These are phyloP conservation scores for Aspergillus panamensis DNA, from an alignment of 495 filamentous ascomycete genomes.

Conservation along the genomic window DNA sequence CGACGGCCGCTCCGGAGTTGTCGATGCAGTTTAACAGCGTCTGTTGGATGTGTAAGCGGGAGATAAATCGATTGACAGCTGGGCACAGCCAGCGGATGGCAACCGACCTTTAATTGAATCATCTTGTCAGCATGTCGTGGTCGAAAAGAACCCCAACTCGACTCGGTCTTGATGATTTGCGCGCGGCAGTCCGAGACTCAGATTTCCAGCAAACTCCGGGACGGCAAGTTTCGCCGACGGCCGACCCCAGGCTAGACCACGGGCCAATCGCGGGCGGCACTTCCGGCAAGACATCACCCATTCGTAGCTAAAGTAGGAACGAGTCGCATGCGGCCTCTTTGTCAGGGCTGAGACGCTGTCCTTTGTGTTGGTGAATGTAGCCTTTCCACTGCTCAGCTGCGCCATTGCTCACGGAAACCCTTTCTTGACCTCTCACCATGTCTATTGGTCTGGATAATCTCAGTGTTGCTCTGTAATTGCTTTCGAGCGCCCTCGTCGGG, in stretches of 20 bases:
- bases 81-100: background rate
- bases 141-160: slow-evolving; percentile 12
- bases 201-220: slow-evolving; percentile 26
- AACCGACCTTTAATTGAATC: slow-evolving; percentile 93
- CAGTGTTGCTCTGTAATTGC: slow-evolving; percentile 12
- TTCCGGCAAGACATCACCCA: background rate
- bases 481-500: slow-evolving; percentile 1
- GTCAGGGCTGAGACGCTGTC: slow-evolving; percentile 3
- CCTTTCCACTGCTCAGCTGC: slow-evolving; percentile 7
- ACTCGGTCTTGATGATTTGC: background rate
- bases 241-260: slow-evolving; percentile 22
- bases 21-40: slow-evolving; percentile 99
- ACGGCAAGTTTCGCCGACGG: slow-evolving; percentile 27
- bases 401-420: background rate
- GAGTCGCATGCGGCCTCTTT: slow-evolving; percentile 4
- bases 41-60: slow-evolving; percentile 43
- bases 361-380: slow-evolving; percentile 5
- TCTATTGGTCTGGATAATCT: background rate
- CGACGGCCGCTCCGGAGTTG: slow-evolving; percentile 97
- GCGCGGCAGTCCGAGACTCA: slow-evolving; percentile 11
- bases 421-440: slow-evolving; percentile 8
- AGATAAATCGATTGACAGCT: background rate
- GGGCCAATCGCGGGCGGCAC: background rate
- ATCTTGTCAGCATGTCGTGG: slow-evolving; percentile 56
- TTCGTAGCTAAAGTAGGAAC: too few relatives aligned